Conservation (phyloP, 192 early-diverging fungal genomes). For the Chytriomyces confervae region DNA sequence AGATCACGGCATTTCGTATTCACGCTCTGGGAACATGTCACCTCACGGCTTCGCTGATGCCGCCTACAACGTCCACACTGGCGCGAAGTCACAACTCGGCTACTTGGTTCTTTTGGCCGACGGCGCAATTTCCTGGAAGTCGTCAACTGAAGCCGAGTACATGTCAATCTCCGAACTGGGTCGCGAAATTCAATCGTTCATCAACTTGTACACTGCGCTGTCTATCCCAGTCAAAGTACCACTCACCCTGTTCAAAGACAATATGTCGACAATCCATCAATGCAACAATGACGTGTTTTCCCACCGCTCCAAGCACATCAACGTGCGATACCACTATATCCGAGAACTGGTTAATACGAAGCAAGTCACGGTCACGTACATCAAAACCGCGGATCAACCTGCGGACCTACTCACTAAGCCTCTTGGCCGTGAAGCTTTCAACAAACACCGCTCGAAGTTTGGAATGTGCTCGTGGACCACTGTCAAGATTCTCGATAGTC, state of each 20-base stretch:
- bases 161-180: not conserved
- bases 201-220: not conserved
- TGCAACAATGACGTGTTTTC: slow-evolving; percentile 15
- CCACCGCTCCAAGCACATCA: slow-evolving; percentile 27
- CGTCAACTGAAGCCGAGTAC: slow-evolving; percentile 20
- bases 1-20: slow-evolving; percentile 7
- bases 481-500: not conserved
- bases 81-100: slow-evolving; percentile 8
- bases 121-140: not conserved
- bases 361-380: not conserved
- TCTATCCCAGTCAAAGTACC: not conserved
- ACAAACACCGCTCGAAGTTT: not conserved
- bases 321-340: slow-evolving; percentile 24
- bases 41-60: slow-evolving; percentile 10
- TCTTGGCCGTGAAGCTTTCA: not conserved
- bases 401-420: slow-evolving; percentile 14
- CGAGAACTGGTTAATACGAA: slow-evolving; percentile 2
- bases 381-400: not conserved
- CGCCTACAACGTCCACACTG: slow-evolving; percentile 13
- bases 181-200: slow-evolving; percentile 8
- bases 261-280: not conserved
- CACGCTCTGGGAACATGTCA: not conserved
- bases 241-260: not conserved
- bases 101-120: not conserved
- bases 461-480: not conserved